Base-by-base conservation (phyloP, 164 flowering plant genomes). In the Piper longum region DNA sequence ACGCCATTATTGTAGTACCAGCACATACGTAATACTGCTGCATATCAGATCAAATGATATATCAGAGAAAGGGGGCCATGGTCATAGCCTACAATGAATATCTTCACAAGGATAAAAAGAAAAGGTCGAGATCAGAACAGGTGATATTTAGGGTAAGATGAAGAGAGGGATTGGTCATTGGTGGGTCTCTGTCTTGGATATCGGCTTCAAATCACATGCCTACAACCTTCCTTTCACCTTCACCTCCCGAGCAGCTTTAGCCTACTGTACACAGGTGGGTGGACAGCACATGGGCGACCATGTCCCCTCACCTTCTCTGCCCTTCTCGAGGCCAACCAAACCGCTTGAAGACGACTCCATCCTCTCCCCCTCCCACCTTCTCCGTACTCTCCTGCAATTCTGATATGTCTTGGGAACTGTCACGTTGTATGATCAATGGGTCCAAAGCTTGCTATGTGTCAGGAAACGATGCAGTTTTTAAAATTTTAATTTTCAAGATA, bases 231-330 rank as follows among this genome's bases (percentile, higher is more conserved):
- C 40, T 42, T 13, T 41, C 62, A 39, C 5, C 18, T 60, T 60
- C 45, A 42, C 42, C 43, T n/a, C 6, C 44, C 62, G 12, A 59
- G 62, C 62, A 59, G 16, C 42, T 16, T 12, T 40, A 36, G 62
- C 48, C 17, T 60, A 26, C 42, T 60, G 62, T 8, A 60, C 48
- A 14, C 62, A 5, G 62, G 62, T 43, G 0, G 62, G 62, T 60
- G 62, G 62, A 48, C 43, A 39, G 62, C 62, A 60, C 62, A 60
- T 60, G 62, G 62, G 62, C 48, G 62, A 60, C 62, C 62, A 60
- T 60, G 19, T 60, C 48, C 17, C 42, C 36, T 41, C 17, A 7
- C 60, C 36, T 16, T 57, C 60, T 7, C 41, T 14, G 16, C 16
- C 62, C 12, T 60, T 60, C 62, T 60, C 62, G 45, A 60, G 48